phyloP scores from a whole-genome alignment of 1,284 basidiomycete genomes.

The Boletus sp. region DNA sequence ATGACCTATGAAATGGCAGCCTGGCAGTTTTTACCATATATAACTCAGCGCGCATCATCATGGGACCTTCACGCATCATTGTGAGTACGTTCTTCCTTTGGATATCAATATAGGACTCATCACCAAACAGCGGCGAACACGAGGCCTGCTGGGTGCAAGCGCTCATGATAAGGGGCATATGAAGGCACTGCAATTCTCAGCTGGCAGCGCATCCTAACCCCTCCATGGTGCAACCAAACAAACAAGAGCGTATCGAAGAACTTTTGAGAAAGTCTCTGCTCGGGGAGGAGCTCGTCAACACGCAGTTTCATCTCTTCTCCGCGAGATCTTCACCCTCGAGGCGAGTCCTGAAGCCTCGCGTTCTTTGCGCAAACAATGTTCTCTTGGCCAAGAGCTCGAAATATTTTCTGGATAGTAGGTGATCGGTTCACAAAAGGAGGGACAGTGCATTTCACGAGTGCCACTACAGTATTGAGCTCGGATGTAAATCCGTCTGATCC shows the following conservation, averaged over 20 bases:
- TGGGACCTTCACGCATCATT: not conserved
- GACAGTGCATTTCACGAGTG: not conserved
- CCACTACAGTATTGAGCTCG: slow-evolving; percentile 18
- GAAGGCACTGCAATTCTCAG: too few relatives aligned
- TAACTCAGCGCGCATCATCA: not conserved
- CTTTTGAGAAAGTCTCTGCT: slow-evolving; percentile 24
- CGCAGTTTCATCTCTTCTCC: slow-evolving; percentile 29
- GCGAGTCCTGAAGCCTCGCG: slow-evolving; percentile 16
- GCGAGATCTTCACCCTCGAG: not conserved
- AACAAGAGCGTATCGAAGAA: slow-evolving; percentile 6
- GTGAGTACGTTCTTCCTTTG: not conserved
- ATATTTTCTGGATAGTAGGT: slow-evolving; percentile 26
- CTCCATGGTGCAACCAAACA: too few relatives aligned
- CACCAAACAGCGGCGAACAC: too few relatives aligned
- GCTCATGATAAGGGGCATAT: too few relatives aligned
- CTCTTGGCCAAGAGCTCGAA: slow-evolving; percentile 20
- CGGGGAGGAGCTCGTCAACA: slow-evolving; percentile 26
- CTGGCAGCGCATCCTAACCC: too few relatives aligned
- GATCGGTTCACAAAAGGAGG: not conserved
- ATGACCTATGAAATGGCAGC: not conserved
- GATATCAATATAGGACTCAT: too few relatives aligned
- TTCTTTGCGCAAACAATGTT: slow-evolving; percentile 24
- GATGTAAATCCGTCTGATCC: slow-evolving; percentile 11
- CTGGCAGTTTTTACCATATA: not conserved
- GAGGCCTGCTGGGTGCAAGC: too few relatives aligned